Evolutionary conservation across 2,329 filamentous ascomycete genomes (phyloP).

Genomic region (Pyrenochaeta sp.): DNA sequence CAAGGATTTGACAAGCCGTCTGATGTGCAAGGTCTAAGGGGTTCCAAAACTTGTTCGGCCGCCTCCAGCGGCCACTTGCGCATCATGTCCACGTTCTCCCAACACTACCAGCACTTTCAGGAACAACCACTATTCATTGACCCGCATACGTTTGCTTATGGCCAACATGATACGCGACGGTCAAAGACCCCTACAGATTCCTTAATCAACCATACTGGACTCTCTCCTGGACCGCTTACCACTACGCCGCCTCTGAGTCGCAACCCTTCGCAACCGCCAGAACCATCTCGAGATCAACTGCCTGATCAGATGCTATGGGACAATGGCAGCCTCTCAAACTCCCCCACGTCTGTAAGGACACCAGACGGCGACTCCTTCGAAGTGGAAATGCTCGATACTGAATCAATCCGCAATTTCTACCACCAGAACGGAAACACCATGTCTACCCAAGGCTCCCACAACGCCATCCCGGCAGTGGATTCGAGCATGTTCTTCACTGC

Average conservation of each 20-base stretch:
- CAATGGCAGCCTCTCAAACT: slow-evolving; percentile 45
- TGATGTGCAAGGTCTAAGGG: slow-evolving; percentile 34
- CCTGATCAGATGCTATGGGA: slow-evolving; percentile 45
- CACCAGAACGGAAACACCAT: slow-evolving; percentile 32
- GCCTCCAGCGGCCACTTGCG: slow-evolving; percentile 29
- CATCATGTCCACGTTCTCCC: slow-evolving; percentile 43
- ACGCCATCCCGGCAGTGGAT: slow-evolving; percentile 31
- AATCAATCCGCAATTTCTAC: slow-evolving; percentile 39
- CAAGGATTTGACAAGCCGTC: slow-evolving; percentile 40
- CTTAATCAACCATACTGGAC: slow-evolving; percentile 43
- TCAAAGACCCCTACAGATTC: slow-evolving; percentile 48
- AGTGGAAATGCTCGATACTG: slow-evolving; percentile 42
- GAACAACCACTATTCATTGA: slow-evolving; percentile 32
- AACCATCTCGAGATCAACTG: slow-evolving; percentile 33
- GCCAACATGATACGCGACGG: slow-evolving; percentile 34
- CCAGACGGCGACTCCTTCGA: slow-evolving; percentile 46
- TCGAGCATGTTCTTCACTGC: slow-evolving; percentile 29
- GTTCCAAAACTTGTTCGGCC: slow-evolving; percentile 28
- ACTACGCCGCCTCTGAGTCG: slow-evolving; percentile 45
- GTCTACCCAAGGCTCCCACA: slow-evolving; percentile 37
- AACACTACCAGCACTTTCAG: slow-evolving; percentile 28
- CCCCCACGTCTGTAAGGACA: slow-evolving; percentile 46
- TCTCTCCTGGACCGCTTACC: slow-evolving; percentile 45
- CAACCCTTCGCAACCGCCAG: slow-evolving; percentile 41
- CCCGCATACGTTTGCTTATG: slow-evolving; percentile 29